Evolutionary conservation across 139 green algal genomes (phyloP), one percentile per base, ranked within the genome.

Genomic region (Dunaliella sp.): DNA sequence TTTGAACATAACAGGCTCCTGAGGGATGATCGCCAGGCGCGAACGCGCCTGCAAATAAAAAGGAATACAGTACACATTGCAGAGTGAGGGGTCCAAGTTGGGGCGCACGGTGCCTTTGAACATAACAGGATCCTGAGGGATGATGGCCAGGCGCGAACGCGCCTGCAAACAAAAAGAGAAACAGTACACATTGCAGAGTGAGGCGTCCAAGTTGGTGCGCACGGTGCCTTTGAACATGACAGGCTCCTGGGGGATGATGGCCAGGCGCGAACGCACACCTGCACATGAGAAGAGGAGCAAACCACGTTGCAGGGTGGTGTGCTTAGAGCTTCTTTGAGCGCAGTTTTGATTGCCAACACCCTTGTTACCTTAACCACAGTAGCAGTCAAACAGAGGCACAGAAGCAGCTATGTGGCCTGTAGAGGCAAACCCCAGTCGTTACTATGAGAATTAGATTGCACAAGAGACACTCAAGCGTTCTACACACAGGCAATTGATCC

Each of bases 31-130:
- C 81, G 92, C 92, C 36, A 97, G 85, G 59, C 88, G 77, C 21
- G 58, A 25, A 12, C 88, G 80, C 37, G 89, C 82, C 80, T 90
- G 79, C 36, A 83, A 32, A 65, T 16, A 65, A 26, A 65, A 65
- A 26, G 48, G 48, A 65, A 65, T 65, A 26, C 48, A 26, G 48
- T n/a, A n/a, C n/a, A n/a, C n/a, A n/a, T n/a, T n/a, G n/a, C n/a
- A n/a, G n/a, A n/a, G n/a, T n/a, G n/a, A 90, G 75, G 95, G 95
- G 88, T 98, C 95, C 31, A 98, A 86, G 90, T 98, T 98, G 86
- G 80, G 90, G 34, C 95, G 89, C 72, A 98, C 90, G 22, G 94
- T 95, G 82, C 95, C 95, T 30, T 83, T 86, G 86, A 97, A 97
- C 86, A 97, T 93, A 73, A 96, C 92, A 7, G 95, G 94, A 83